phyloP scores from a whole-genome alignment of 2,329 filamentous ascomycete species.

The Teratosphaeria pseudoeucalypti region DNA sequence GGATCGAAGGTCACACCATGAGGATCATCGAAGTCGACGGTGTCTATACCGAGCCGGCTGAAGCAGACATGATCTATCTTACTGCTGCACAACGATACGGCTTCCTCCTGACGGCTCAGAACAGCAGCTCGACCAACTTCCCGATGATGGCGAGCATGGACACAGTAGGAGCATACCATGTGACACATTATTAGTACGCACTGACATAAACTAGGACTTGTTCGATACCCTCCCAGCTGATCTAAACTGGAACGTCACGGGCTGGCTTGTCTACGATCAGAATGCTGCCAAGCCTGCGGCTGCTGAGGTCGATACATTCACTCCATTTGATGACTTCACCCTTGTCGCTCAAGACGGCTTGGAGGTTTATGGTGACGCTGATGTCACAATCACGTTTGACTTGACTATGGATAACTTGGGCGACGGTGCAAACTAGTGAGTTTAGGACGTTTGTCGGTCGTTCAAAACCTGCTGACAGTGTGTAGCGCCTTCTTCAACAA shows the following conservation, averaged over 20 bases:
- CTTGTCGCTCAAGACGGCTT: slow-evolving; percentile 60
- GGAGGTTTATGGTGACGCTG: slow-evolving; percentile 49
- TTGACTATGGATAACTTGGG: slow-evolving; percentile 54
- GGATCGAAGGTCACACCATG: slow-evolving; percentile 57
- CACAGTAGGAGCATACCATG: slow-evolving; percentile 20
- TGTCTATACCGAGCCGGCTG: slow-evolving; percentile 50
- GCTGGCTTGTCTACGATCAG: slow-evolving; percentile 46
- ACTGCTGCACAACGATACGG: slow-evolving; percentile 63
- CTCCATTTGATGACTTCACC: slow-evolving; percentile 62
- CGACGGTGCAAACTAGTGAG: slow-evolving; percentile 56
- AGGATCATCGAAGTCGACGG: slow-evolving; percentile 61
- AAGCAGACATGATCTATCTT: slow-evolving; percentile 53
- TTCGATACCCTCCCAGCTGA: slow-evolving; percentile 58
- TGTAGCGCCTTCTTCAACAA: slow-evolving; percentile 51
- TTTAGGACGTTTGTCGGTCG: slow-evolving; percentile 1
- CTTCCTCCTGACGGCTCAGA: slow-evolving; percentile 52
- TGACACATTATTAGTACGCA: not conserved
- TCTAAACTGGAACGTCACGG: slow-evolving; percentile 55
- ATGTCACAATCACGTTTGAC: slow-evolving; percentile 51
- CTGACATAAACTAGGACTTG: slow-evolving; percentile 26
- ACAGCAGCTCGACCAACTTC: slow-evolving; percentile 44
- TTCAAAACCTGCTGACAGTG: slow-evolving; percentile 2
- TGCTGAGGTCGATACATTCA: slow-evolving; percentile 48
- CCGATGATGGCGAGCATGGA: slow-evolving; percentile 48
- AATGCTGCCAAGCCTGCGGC: slow-evolving; percentile 38